phyloP scores from a whole-genome alignment of 2,329 filamentous ascomycete genomes.

The Exophiala sp. region DNA sequence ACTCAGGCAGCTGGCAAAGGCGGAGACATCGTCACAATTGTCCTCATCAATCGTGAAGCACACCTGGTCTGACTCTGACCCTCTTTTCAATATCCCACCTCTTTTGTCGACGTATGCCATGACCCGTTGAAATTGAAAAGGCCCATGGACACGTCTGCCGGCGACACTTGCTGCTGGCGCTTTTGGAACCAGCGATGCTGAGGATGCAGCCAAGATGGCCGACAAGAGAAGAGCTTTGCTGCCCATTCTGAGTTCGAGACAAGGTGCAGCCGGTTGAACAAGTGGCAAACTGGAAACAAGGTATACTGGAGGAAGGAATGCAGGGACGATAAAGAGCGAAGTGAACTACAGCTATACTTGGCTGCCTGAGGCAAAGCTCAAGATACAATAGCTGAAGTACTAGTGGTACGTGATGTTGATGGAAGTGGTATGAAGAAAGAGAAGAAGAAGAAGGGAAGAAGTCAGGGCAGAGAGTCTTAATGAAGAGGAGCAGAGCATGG shows the following conservation, averaged over 20 bases:
- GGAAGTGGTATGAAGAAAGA: constrained; percentile 7
- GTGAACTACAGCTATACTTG: constrained; percentile 10
- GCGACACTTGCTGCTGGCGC: background rate
- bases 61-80: background rate
- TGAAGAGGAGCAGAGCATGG: constrained; percentile 11
- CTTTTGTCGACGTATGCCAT: background rate
- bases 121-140: constrained; percentile 8
- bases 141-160: background rate
- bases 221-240: constrained; percentile 10
- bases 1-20: background rate
- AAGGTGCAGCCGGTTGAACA: background rate
- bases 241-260: constrained; percentile 10
- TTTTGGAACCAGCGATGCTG: background rate
- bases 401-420: constrained; percentile 7
- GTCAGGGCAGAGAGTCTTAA: too few species aligned
- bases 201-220: constrained; percentile 7
- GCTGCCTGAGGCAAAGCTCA: constrained; percentile 7
- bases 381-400: constrained; percentile 9
- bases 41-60: background rate
- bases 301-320: background rate
- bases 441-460: background rate
- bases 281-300: constrained; percentile 1
- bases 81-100: background rate
- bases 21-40: background rate
- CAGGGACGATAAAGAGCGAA: constrained; percentile 7